These are phyloP conservation scores for Cyberlindnera bimundalis DNA, from an alignment of 805 yeast genomes.

Conservation along the genomic window DNA sequence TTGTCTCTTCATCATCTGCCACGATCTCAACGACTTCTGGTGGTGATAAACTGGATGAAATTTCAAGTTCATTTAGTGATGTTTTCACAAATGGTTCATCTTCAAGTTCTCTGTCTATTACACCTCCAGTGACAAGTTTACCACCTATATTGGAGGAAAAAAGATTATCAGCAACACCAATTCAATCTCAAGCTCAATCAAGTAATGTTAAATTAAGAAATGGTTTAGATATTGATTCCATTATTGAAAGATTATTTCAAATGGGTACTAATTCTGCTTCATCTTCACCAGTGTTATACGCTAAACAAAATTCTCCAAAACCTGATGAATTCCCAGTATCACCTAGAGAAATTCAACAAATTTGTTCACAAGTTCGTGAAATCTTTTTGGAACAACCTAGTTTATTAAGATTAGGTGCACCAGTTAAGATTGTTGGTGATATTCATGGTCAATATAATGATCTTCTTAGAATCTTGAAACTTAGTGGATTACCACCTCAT, in stretches of 20 bases:
- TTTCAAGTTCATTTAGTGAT: slow-evolving; percentile 29
- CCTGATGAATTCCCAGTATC: slow-evolving; percentile 23
- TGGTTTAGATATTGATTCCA: slow-evolving; percentile 52
- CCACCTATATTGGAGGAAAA: slow-evolving; percentile 27
- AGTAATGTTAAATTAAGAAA: background rate
- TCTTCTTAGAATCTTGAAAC: slow-evolving; percentile 82
- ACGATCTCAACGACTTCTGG: background rate
- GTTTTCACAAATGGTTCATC: slow-evolving; percentile 25
- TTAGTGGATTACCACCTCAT: slow-evolving; percentile 96
- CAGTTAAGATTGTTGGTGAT: slow-evolving; percentile 85
- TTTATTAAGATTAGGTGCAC: slow-evolving; percentile 71
- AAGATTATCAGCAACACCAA: slow-evolving; percentile 1
- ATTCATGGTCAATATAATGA: slow-evolving; percentile 97
- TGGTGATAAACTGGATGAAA: slow-evolving; percentile 17
- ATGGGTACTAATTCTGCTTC: slow-evolving; percentile 4
- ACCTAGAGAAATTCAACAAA: slow-evolving; percentile 64
- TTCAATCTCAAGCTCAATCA: too few species aligned
- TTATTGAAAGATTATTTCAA: slow-evolving; percentile 55
- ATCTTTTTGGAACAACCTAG: slow-evolving; percentile 88
- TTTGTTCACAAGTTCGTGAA: slow-evolving; percentile 86
- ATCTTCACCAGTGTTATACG: slow-evolving; percentile 13
- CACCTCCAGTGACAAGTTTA: slow-evolving; percentile 22
- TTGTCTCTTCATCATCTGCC: slow-evolving; percentile 2
- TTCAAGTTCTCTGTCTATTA: slow-evolving; percentile 24
- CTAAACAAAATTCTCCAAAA: slow-evolving; percentile 16